A percentile compares a stretch with the other conserved stretches of the same genome.
Conservation (phyloP, 805 yeast species). For the Kodamaea nitidulidarum region DNA sequence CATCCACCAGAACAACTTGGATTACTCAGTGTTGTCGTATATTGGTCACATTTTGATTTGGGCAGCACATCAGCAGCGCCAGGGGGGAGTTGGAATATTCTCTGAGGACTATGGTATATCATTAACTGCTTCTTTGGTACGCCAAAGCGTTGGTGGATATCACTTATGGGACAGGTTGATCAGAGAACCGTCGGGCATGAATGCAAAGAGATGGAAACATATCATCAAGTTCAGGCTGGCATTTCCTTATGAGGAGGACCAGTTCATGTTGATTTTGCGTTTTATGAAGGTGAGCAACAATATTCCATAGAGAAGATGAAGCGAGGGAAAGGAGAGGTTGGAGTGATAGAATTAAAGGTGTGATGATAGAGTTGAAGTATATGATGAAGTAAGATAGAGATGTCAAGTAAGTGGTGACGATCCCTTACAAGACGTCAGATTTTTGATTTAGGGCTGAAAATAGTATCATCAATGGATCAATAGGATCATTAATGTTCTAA, state of each 20-base stretch:
- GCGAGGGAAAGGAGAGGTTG: not conserved
- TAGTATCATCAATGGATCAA: no score
- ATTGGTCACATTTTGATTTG: constrained; percentile 38
- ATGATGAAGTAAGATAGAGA: no score
- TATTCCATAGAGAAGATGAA: constrained; percentile 13
- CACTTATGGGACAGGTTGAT: constrained; percentile 39
- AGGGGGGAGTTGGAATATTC: constrained; percentile 11
- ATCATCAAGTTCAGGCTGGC: constrained; percentile 33
- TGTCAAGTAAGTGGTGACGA: no score
- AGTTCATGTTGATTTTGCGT: constrained; percentile 34
- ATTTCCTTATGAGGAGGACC: constrained; percentile 37
- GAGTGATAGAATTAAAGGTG: no score
- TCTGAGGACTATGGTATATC: constrained; percentile 19
- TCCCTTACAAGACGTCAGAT: no score
- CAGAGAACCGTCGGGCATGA: constrained; percentile 28
- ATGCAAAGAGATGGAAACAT: constrained; percentile 41
- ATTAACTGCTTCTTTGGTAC: constrained; percentile 14
- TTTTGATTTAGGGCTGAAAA: no score
- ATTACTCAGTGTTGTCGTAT: constrained; percentile 35
- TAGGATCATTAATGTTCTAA: no score
- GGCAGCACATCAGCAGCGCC: constrained; percentile 27
- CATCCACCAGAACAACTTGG: constrained; percentile 33
- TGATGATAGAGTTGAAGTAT: no score
- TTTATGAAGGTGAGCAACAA: constrained; percentile 27
- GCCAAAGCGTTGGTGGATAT: constrained; percentile 32